These are phyloP conservation scores for Candida sanyaensis DNA, from an alignment of 1,139 yeast genomes.

Conservation along the genomic window DNA sequence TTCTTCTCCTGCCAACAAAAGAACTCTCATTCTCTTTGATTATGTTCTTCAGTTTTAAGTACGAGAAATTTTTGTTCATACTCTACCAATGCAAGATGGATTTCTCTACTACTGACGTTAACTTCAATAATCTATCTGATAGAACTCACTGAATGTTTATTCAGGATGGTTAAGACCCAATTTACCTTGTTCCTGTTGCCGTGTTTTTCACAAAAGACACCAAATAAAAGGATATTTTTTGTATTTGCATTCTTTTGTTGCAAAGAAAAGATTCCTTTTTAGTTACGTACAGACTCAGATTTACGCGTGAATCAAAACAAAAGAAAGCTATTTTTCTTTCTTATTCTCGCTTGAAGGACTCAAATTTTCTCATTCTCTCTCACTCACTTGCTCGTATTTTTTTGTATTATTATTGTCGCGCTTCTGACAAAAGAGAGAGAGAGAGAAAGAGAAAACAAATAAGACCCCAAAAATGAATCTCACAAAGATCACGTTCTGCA, in stretches of 20 bases:
- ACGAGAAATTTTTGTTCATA: not conserved
- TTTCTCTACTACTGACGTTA: too few species aligned
- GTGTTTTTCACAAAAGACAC: not conserved
- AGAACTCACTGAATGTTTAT: too few species aligned
- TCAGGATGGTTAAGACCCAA: not conserved
- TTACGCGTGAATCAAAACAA: not conserved
- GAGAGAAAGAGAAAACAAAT: not conserved
- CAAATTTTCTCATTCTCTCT: not conserved
- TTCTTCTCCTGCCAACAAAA: conserved; percentile 1
- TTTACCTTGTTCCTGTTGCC: not conserved
- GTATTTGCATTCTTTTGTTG: not conserved
- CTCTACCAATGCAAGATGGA: not conserved
- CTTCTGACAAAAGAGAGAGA: not conserved
- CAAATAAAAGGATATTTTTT: not conserved
- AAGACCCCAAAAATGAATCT: not conserved
- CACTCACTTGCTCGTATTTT: not conserved
- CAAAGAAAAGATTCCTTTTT: not conserved
- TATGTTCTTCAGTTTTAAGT: not conserved
- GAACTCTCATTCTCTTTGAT: not conserved
- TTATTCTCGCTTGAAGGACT: not conserved
- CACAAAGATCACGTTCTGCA: conserved; percentile 5
- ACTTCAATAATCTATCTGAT: too few species aligned
- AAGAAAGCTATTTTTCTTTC: not conserved
- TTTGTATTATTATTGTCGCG: not conserved
- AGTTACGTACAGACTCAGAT: not conserved